Percentiles rank a stretch among this genome's conserved stretches.
phyloP scores from a whole-genome alignment of 352 stramenopile species.

The Globisporangium orthogonon region DNA sequence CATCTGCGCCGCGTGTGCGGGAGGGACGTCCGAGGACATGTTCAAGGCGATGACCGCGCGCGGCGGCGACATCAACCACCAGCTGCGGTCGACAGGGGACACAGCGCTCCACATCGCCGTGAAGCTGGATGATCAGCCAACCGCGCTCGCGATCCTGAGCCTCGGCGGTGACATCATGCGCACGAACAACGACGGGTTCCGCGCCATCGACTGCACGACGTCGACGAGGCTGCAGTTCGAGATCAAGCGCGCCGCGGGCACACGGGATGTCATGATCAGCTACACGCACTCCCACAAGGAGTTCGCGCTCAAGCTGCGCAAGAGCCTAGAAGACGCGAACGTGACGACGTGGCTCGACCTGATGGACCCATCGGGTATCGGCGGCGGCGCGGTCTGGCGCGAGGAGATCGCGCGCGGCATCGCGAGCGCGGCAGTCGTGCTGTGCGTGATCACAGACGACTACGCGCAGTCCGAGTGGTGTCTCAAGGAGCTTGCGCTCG shows the following conservation, averaged over 20 bases:
- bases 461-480: constrained; percentile 27
- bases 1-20: constrained; percentile 66
- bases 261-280: constrained; percentile 71
- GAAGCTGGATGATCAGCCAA: constrained; percentile 74
- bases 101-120: constrained; percentile 74
- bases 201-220: constrained; percentile 57
- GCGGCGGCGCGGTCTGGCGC: constrained; percentile 51
- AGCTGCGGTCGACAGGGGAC: constrained; percentile 56
- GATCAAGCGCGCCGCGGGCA: constrained; percentile 60
- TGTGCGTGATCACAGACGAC: constrained; percentile 56
- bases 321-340: constrained; percentile 48
- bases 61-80: constrained; percentile 72
- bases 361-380: constrained; percentile 62
- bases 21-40: constrained; percentile 58
- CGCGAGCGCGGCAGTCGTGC: constrained; percentile 46
- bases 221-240: constrained; percentile 61
- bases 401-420: constrained; percentile 63
- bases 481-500: constrained; percentile 32
- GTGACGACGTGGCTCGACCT: constrained; percentile 62
- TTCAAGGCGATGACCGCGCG: constrained; percentile 57
- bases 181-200: constrained; percentile 55
- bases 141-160: constrained; percentile 60
- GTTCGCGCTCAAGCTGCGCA: constrained; percentile 55
- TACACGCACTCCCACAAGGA: constrained; percentile 64
- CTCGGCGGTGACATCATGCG: constrained; percentile 74